Percentiles rank a stretch among this genome's conserved stretches.
phyloP scores from a whole-genome alignment of 192 early-diverging fungal genomes.

The Kappamyces sp. region DNA sequence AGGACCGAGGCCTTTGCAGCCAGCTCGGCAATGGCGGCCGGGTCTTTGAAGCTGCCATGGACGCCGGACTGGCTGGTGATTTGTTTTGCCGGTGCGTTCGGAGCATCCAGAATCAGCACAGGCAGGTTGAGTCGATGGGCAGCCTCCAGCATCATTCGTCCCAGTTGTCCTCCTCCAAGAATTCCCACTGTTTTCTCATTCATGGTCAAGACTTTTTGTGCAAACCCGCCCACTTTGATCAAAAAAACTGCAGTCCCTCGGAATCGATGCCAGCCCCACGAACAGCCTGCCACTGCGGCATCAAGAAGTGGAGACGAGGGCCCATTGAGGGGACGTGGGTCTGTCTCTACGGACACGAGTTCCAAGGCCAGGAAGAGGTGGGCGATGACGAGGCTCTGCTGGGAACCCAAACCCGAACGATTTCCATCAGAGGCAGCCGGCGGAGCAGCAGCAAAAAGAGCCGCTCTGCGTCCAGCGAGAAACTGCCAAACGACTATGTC shows the following conservation, averaged over 20 bases:
- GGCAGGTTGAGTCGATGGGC: constrained; percentile 84
- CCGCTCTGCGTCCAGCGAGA: too few relatives aligned
- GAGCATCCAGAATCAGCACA: constrained; percentile 79
- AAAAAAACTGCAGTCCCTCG: constrained; percentile 1
- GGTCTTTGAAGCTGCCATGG: constrained; percentile 79
- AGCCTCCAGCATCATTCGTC: constrained; percentile 95
- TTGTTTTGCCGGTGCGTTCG: constrained; percentile 73
- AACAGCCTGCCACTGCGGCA: too few relatives aligned
- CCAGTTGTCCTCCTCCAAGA: constrained; percentile 91
- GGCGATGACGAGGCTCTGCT: too few relatives aligned
- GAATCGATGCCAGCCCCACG: too few relatives aligned
- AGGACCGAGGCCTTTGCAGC: constrained; percentile 72
- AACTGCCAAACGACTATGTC: too few relatives aligned
- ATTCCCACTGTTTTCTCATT: constrained; percentile 39
- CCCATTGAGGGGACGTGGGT: too few relatives aligned
- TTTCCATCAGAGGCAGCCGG: too few relatives aligned
- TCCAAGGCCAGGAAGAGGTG: too few relatives aligned
- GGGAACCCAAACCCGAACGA: too few relatives aligned
- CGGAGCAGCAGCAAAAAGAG: too few relatives aligned
- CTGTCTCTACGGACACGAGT: too few relatives aligned
- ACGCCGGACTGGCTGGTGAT: constrained; percentile 76
- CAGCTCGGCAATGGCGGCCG: constrained; percentile 67
- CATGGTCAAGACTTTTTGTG: constrained; percentile 15
- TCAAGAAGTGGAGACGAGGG: too few relatives aligned
- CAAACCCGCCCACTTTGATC: constrained; percentile 1